phyloP scores from a whole-genome alignment of 2,329 filamentous ascomycete species.

The Cercospora beticola region DNA sequence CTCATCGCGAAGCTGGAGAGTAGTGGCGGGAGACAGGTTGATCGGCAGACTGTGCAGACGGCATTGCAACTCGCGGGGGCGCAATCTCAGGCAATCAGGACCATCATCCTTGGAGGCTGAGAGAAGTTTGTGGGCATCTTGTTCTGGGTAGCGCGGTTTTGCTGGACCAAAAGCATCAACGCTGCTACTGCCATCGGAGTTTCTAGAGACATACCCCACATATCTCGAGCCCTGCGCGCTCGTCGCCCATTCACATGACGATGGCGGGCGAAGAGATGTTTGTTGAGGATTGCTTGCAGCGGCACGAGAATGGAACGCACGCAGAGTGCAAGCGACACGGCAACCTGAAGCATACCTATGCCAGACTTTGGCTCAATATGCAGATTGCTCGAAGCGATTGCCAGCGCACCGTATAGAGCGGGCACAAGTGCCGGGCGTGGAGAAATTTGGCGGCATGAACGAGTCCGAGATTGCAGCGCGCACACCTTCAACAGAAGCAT shows the following conservation, averaged over 20 bases:
- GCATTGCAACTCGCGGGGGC: conserved; percentile 60
- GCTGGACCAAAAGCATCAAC: background rate
- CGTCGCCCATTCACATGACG: background rate
- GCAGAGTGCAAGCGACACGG: background rate
- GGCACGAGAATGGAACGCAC: background rate
- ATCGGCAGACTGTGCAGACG: conserved; percentile 60
- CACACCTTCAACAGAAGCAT: background rate
- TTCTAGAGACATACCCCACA: background rate
- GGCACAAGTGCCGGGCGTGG: background rate
- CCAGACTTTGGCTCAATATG: background rate
- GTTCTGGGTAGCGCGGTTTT: background rate
- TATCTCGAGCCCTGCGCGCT: background rate
- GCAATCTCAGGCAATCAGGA: conserved; percentile 59
- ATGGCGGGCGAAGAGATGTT: background rate
- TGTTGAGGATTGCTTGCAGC: background rate
- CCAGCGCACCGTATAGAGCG: background rate
- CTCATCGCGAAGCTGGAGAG: conserved; percentile 75
- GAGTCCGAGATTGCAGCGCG: background rate
- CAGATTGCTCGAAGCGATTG: background rate
- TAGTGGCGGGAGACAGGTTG: conserved; percentile 72
- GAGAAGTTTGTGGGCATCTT: background rate
- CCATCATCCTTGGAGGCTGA: background rate
- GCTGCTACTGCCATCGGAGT: background rate
- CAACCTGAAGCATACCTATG: background rate
- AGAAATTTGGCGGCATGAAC: background rate